phyloP scores from a whole-genome alignment of 768 basidiomycete species.

The Coprinopsis marcescibilis region DNA sequence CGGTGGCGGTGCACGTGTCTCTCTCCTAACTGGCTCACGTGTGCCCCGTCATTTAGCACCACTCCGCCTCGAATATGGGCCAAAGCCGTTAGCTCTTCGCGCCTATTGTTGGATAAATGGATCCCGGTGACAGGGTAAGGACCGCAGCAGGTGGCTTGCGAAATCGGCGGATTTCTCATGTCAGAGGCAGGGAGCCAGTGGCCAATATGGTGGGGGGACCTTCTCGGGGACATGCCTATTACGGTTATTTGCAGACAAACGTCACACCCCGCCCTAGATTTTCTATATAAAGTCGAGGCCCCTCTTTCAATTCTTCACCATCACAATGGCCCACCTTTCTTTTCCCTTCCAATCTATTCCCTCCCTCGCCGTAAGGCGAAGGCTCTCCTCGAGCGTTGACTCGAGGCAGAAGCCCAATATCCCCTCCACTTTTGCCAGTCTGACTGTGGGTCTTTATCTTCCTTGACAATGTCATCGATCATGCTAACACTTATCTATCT shows the following conservation, averaged over 20 bases:
- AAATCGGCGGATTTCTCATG: too few species aligned
- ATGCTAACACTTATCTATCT: conserved; percentile 16
- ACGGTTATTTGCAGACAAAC: conserved; percentile 16
- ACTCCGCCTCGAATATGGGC: neutral
- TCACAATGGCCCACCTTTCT: conserved; percentile 43
- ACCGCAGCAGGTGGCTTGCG: too few species aligned
- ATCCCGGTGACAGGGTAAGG: too few species aligned
- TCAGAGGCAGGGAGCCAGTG: too few species aligned
- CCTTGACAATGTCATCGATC: conserved; percentile 7
- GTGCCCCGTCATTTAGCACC: neutral
- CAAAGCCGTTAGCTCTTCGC: too few species aligned
- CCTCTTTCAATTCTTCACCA: conserved; percentile 19
- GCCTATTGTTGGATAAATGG: too few species aligned
- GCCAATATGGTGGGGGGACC: neutral
- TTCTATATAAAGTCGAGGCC: conserved; percentile 25
- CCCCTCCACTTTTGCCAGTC: conserved; percentile 48
- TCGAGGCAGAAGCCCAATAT: conserved; percentile 48
- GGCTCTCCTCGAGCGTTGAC: conserved; percentile 55
- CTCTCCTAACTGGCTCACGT: neutral
- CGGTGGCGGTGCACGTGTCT: conserved; percentile 11
- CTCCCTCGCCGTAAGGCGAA: conserved; percentile 58
- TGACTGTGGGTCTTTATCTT: conserved; percentile 49
- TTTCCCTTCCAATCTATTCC: conserved; percentile 55
- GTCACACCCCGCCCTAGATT: neutral
- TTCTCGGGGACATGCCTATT: conserved; percentile 14